Conservation (phyloP, 345 rosid species). For the Jatropha curcas region DNA sequence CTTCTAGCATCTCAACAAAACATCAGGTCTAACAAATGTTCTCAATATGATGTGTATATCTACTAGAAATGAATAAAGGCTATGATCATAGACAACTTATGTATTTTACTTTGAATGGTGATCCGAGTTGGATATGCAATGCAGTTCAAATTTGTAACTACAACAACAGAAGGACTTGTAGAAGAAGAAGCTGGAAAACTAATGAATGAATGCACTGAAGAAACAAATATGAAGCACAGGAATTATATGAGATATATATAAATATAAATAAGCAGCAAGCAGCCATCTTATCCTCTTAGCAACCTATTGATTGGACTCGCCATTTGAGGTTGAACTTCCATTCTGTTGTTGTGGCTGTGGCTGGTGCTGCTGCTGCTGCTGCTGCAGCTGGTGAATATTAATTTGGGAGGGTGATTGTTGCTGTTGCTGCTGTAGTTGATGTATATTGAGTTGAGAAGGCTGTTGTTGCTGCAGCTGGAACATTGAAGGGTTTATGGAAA, state of each 20-base stretch:
- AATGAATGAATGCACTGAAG: conserved; percentile 41
- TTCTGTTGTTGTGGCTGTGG: conserved; percentile 39
- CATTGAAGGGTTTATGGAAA: conserved; percentile 44
- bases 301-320: conserved; percentile 59
- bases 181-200: conserved; percentile 31
- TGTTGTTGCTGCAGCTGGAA: conserved; percentile 50
- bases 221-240: conserved; percentile 13
- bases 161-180: conserved; percentile 15
- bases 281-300: conserved; percentile 6
- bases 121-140: conserved; percentile 29
- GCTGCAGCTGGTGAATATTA: conserved; percentile 26
- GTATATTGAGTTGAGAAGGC: conserved; percentile 42
- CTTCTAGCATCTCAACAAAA: conserved; percentile 23
- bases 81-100: conserved; percentile 20
- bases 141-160: conserved; percentile 20
- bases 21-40: conserved; percentile 26
- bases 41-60: conserved; percentile 31
- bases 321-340: conserved; percentile 42
- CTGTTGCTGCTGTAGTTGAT: conserved; percentile 45
- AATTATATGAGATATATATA: neutral
- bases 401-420: conserved; percentile 4
- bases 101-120: conserved; percentile 26
- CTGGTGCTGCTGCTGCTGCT: conserved; percentile 32
- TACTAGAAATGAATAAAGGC: conserved; percentile 19
- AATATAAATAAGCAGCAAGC: neutral